Evolutionary conservation across 176 grass and related monocot genomes (phyloP).

Genomic region (Elaeis guineensis): DNA sequence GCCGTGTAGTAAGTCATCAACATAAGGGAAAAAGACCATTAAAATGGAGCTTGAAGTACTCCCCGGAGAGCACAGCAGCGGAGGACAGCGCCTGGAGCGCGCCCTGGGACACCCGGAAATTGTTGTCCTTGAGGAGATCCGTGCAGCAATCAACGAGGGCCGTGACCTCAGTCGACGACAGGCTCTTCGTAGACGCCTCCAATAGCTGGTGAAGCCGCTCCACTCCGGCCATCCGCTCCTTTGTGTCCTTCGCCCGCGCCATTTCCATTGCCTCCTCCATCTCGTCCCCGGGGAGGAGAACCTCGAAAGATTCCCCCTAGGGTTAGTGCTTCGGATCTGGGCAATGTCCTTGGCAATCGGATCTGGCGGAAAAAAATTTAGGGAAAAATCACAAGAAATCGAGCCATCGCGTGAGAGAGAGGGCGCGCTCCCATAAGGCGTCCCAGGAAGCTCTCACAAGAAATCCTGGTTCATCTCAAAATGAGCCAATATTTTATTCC

Average conservation of each 20-base stretch:
- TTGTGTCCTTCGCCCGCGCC: constrained; percentile 65
- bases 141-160: constrained; percentile 58
- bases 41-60: constrained; percentile 79
- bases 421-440: too few relatives aligned
- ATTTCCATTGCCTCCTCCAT: constrained; percentile 89
- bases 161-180: constrained; percentile 46
- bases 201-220: constrained; percentile 77
- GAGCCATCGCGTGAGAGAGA: too few relatives aligned
- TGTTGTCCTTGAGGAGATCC: constrained; percentile 61
- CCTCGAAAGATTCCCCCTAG: constrained; percentile 1
- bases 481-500: too few relatives aligned
- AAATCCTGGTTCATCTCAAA: too few relatives aligned
- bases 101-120: constrained; percentile 77
- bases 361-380: too few relatives aligned
- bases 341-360: neutral
- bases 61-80: constrained; percentile 71
- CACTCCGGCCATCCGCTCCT: constrained; percentile 67
- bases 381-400: too few relatives aligned
- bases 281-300: neutral
- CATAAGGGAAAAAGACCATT: too few relatives aligned
- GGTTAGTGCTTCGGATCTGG: constrained; percentile 3
- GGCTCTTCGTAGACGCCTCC: constrained; percentile 41
- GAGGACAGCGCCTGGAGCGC: constrained; percentile 70
- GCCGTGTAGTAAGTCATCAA: too few relatives aligned
- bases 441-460: too few relatives aligned